Conservation (phyloP, 805 yeast species). For the Lipomyces chichibuensis region DNA sequence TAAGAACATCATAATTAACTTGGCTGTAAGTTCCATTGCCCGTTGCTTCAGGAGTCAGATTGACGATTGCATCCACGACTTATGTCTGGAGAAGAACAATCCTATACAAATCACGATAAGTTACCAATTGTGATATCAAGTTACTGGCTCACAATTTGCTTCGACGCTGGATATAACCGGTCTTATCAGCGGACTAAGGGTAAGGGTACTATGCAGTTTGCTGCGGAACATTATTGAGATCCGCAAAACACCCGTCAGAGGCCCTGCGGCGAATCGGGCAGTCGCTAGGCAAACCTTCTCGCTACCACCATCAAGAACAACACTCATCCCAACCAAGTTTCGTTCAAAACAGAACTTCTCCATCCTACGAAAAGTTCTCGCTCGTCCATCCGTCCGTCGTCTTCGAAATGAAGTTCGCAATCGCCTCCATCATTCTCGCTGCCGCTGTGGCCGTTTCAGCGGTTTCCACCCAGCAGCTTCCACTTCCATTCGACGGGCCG, state of each 20-base stretch:
- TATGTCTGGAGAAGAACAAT: too few species aligned
- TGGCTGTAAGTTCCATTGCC: too few species aligned
- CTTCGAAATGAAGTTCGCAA: conserved; percentile 13
- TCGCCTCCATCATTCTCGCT: conserved; percentile 11
- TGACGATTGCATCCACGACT: too few species aligned
- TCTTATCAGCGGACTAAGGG: not conserved
- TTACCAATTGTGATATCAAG: not conserved
- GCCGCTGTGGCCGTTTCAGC: conserved; percentile 11
- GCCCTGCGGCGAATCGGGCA: not conserved
- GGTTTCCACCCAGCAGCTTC: conserved; percentile 20
- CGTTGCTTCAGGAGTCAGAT: too few species aligned
- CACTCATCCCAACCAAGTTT: not conserved
- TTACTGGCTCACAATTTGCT: not conserved
- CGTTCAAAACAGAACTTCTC: not conserved
- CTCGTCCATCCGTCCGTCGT: not conserved
- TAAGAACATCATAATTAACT: too few species aligned
- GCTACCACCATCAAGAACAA: not conserved
- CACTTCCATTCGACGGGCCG: conserved; percentile 25
- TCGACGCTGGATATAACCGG: too few species aligned
- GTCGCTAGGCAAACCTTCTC: not conserved
- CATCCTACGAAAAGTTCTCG: not conserved
- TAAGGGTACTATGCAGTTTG: not conserved
- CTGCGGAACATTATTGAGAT: not conserved
- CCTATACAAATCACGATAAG: not conserved
- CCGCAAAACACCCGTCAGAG: not conserved